These are phyloP conservation scores for Backusella tuberculispora DNA, from an alignment of 192 early-diverging fungal species.

Conservation along the genomic window DNA sequence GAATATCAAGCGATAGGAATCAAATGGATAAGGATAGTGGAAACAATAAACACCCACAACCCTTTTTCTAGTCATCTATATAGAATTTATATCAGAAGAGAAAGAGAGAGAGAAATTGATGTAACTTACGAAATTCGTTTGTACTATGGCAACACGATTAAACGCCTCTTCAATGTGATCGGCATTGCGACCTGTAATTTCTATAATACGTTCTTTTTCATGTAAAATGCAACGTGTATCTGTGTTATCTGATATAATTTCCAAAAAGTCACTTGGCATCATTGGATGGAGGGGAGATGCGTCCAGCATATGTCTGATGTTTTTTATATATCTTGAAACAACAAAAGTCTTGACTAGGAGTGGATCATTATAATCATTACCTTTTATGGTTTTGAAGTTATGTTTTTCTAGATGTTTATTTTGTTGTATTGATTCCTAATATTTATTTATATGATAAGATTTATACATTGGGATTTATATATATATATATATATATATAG, in stretches of 20 bases:
- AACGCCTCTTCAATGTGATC: neutral
- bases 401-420: neutral
- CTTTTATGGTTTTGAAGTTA: neutral
- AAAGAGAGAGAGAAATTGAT: neutral
- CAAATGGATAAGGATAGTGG: neutral
- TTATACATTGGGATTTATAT: too few relatives aligned
- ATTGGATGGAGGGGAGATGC: neutral
- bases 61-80: neutral
- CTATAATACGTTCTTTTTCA: neutral
- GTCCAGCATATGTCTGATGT: neutral
- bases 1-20: neutral
- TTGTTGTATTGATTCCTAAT: too few relatives aligned
- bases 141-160: neutral
- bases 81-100: neutral
- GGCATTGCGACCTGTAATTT: neutral
- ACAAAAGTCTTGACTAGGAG: neutral
- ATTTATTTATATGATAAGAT: too few relatives aligned
- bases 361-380: neutral
- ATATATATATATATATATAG: too few relatives aligned
- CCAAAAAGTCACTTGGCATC: neutral
- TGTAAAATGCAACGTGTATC: neutral
- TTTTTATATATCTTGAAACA: neutral
- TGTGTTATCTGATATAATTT: neutral
- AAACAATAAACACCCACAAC: neutral
- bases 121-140: neutral